These are phyloP conservation scores for Podospora sp. DNA, from an alignment of 495 filamentous ascomycete species.

Conservation along the genomic window DNA sequence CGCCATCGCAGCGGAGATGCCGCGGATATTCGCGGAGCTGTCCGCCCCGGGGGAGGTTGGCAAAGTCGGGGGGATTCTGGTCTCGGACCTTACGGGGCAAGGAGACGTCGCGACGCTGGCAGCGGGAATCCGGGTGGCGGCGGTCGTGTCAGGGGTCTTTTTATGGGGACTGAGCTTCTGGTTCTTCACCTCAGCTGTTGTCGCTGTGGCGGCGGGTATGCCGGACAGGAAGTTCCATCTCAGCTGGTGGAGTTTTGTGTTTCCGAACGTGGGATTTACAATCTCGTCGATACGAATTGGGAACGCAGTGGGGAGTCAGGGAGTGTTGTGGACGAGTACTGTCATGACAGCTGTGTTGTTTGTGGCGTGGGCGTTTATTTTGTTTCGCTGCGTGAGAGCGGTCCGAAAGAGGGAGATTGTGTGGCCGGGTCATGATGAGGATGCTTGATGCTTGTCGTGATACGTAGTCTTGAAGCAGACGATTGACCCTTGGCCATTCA, in stretches of 20 bases:
- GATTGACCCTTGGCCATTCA: too few relatives aligned
- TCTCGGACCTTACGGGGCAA: conserved; percentile 5
- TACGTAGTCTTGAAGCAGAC: too few relatives aligned
- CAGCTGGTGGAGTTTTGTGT: conserved; percentile 61
- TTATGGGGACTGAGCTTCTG: conserved; percentile 72
- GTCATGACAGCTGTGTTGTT: conserved; percentile 59
- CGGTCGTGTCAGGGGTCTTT: conserved; percentile 58
- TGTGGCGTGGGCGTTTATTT: conserved; percentile 60
- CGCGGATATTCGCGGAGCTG: conserved; percentile 27
- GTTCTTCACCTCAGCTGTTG: conserved; percentile 66
- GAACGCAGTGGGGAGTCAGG: conserved; percentile 42
- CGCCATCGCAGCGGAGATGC: conserved; percentile 56
- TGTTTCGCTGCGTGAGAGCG: conserved; percentile 55
- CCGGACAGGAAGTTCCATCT: conserved; percentile 57
- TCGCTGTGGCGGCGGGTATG: conserved; percentile 55
- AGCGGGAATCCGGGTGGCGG: conserved; percentile 51
- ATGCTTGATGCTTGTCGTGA: too few relatives aligned
- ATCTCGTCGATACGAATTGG: conserved; percentile 53
- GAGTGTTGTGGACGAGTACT: conserved; percentile 48
- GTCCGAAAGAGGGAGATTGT: conserved; percentile 58
- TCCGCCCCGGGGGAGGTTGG: neutral
- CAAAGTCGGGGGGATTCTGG: neutral
- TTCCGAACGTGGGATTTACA: conserved; percentile 62
- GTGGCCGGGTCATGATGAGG: conserved; percentile 66
- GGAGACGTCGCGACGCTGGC: conserved; percentile 24